Evolutionary conservation across 2,329 filamentous ascomycete species (phyloP), one percentile per base, ranked within the genome.

Genomic region (Colletotrichum eleusines): DNA sequence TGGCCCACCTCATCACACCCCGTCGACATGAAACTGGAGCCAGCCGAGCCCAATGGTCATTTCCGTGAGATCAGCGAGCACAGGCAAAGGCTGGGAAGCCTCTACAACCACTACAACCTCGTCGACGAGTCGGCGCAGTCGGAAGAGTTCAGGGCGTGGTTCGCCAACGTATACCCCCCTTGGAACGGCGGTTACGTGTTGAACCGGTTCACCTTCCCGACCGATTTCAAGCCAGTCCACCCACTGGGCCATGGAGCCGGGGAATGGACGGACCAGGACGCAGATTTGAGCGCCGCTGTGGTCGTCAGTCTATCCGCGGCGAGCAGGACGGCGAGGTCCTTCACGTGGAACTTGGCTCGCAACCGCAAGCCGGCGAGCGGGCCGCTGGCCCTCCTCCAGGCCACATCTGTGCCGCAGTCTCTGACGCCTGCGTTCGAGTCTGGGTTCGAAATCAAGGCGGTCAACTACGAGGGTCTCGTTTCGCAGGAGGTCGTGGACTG

Each of bases 71-170:
- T 76, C 7, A 82, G 78, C 69, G 74, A 74, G 5, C 78, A 83
- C 72, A 80, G 68, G 23, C 38, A 59, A 38, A 53, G 38, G 2
- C 64, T 63, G 4, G 68, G 68, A 12, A 76, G 78, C 1, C 67
- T 86, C 3, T 87, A 87, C 74, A 86, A 86, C 75, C 79, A 79
- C 18, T 86, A 84, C 71, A 72, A 59, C 16, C 72, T 77, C 33
- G 69, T 69, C 11, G 73, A 60, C 14, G 64, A 70, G 38, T 42
- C 54, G n/a, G 54, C 42, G 8, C 26, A 46, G 16, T 3, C 68
- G n/a, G 68, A 68, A 33, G 68, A 71, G n/a, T 68, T 48, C 55
- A 70, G 71, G 40, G 64, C 59, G 1, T 51, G 48, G 53, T 66
- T 63, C 35, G 48, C 66, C 7, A 72, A 77, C 4, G 74, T 70